These are phyloP conservation scores for Lasiodiplodia sp. DNA, from an alignment of 2,329 filamentous ascomycete genomes.

Conservation along the genomic window DNA sequence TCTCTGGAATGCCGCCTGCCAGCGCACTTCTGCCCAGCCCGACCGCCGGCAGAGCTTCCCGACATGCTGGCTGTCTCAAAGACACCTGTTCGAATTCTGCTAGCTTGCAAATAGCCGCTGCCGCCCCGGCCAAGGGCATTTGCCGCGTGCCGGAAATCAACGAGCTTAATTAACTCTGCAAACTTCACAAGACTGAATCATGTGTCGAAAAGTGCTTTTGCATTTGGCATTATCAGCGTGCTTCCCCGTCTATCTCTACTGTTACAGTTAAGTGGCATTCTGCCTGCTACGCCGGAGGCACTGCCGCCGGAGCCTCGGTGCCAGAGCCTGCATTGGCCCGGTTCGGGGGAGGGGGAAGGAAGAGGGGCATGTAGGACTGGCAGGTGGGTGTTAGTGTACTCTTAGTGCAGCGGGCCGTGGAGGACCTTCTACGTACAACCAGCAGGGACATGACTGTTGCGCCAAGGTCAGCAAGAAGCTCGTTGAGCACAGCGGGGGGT, in stretches of 20 bases:
- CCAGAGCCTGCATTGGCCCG: constrained; percentile 46
- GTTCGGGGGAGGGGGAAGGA: constrained; percentile 63
- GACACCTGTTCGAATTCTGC: constrained; percentile 6
- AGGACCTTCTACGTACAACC: constrained; percentile 48
- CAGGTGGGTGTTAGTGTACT: constrained; percentile 50
- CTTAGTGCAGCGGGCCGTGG: not conserved
- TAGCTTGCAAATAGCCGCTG: constrained; percentile 12
- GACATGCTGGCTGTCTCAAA: constrained; percentile 7
- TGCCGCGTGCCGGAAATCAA: not conserved
- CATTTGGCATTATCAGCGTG: not conserved
- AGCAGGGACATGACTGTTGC: constrained; percentile 53
- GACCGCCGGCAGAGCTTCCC: not conserved
- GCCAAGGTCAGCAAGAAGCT: constrained; percentile 26
- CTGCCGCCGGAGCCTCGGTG: constrained; percentile 58
- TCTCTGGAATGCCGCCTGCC: not conserved
- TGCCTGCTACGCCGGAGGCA: constrained; percentile 46
- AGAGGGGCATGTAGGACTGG: constrained; percentile 69
- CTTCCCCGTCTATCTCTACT: constrained; percentile 11
- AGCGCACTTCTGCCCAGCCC: not conserved
- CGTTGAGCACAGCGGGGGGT: constrained; percentile 5
- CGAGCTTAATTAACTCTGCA: not conserved
- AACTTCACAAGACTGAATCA: constrained; percentile 1
- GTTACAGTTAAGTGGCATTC: not conserved
- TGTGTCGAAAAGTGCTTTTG: constrained; percentile 4
- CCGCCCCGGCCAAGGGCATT: constrained; percentile 8